Evolutionary conservation across 73 alveolate genomes (phyloP).

Genomic region (Paramecium octaurelia): DNA sequence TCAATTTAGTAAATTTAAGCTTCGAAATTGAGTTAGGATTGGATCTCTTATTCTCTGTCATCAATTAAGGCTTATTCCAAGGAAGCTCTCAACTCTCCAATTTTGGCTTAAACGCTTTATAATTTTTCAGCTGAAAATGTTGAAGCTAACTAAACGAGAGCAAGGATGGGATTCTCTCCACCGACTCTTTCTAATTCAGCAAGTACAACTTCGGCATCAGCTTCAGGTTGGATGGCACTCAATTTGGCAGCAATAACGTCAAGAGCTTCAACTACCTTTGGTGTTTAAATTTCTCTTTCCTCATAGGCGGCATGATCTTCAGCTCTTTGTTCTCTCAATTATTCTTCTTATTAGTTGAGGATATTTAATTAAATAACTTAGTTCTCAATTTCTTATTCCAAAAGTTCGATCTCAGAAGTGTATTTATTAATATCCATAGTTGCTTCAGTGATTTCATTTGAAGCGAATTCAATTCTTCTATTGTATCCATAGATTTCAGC

Average conservation of each 20-base stretch:
- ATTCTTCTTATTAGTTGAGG: conserved; percentile 10
- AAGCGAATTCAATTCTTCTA: conserved; percentile 31
- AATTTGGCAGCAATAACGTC: conserved; percentile 18
- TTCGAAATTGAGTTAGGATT: not conserved
- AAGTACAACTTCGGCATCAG: conserved; percentile 38
- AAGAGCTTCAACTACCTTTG: conserved; percentile 20
- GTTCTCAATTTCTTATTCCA: not conserved
- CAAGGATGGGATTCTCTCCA: not conserved
- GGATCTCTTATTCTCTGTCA: conserved; percentile 5
- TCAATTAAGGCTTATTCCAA: conserved; percentile 8
- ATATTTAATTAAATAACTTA: not conserved
- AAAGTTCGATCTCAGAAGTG: not conserved
- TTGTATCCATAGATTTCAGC: conserved; percentile 29
- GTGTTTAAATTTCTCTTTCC: not conserved
- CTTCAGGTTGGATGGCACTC: conserved; percentile 25
- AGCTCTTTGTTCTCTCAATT: conserved; percentile 10
- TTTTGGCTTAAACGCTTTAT: not conserved
- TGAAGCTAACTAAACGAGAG: conserved; percentile 17
- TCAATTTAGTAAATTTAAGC: not conserved
- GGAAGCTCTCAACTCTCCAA: not conserved
- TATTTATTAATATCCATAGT: not conserved
- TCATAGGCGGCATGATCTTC: not conserved
- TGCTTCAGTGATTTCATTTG: conserved; percentile 19
- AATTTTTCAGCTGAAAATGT: conserved; percentile 19
- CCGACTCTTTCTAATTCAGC: conserved; percentile 4